Evolutionary conservation across 2,329 filamentous ascomycete species (phyloP).

Genomic region (Trichoderma oligosporum): DNA sequence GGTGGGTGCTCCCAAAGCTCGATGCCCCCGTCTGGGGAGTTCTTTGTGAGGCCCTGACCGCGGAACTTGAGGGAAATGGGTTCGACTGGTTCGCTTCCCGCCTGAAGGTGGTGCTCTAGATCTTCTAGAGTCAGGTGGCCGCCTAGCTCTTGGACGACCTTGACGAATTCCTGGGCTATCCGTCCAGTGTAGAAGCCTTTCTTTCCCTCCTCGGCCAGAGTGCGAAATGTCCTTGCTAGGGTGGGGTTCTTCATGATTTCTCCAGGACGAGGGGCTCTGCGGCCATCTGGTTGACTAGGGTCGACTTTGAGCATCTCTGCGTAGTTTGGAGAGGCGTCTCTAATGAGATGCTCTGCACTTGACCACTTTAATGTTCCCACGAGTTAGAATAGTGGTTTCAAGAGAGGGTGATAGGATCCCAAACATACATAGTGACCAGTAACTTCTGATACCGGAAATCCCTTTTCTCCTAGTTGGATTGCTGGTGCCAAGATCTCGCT

Average conservation of each 20-base stretch:
- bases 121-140: slow-evolving; percentile 78
- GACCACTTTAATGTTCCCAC: slow-evolving; percentile 61
- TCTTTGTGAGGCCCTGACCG: slow-evolving; percentile 50
- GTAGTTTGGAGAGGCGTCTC: slow-evolving; percentile 76
- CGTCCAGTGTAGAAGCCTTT: slow-evolving; percentile 85
- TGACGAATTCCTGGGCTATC: slow-evolving; percentile 76
- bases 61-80: slow-evolving; percentile 78
- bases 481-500: slow-evolving; percentile 77
- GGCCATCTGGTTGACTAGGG: slow-evolving; percentile 61
- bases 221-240: slow-evolving; percentile 75
- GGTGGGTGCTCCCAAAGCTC: slow-evolving; percentile 96
- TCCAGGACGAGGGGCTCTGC: slow-evolving; percentile 70
- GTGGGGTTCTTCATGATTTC: slow-evolving; percentile 86
- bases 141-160: slow-evolving; percentile 71
- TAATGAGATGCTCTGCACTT: slow-evolving; percentile 58
- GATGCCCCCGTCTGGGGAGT: slow-evolving; percentile 49
- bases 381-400: neutral
- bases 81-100: slow-evolving; percentile 72
- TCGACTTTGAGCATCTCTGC: slow-evolving; percentile 84
- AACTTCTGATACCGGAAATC: slow-evolving; percentile 84
- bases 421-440: slow-evolving; percentile 61
- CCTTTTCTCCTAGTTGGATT: slow-evolving; percentile 79
- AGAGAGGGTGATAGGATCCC: no score
- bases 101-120: slow-evolving; percentile 66
- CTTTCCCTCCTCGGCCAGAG: slow-evolving; percentile 76